Percentiles rank a stretch among this genome's conserved stretches.
These are phyloP conservation scores for Acidiella bohemica DNA, from an alignment of 495 filamentous ascomycete genomes.

Conservation along the genomic window DNA sequence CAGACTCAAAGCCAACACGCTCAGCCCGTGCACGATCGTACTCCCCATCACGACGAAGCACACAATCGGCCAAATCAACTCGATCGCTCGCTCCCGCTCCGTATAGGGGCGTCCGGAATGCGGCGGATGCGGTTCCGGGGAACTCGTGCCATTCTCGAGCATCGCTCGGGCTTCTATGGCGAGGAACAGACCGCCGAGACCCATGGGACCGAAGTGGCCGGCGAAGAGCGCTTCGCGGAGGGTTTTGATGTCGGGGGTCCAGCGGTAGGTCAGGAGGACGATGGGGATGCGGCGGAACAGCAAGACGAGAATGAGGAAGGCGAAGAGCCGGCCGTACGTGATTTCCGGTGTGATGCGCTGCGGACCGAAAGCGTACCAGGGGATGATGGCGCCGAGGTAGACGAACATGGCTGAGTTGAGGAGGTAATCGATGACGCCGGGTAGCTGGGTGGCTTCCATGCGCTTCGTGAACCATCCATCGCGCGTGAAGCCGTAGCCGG, in stretches of 20 bases:
- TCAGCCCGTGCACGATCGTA: constrained; percentile 37
- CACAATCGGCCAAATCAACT: constrained; percentile 37
- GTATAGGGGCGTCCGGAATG: constrained; percentile 16
- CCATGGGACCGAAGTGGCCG: constrained; percentile 42
- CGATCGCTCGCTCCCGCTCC: constrained; percentile 22
- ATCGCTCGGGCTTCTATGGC: constrained; percentile 38
- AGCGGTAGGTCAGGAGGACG: constrained; percentile 31
- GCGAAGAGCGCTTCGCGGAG: constrained; percentile 37
- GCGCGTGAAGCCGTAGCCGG: constrained; percentile 36
- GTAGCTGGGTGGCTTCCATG: constrained; percentile 30
- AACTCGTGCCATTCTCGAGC: constrained; percentile 30
- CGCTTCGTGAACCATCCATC: constrained; percentile 37
- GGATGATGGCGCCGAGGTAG: constrained; percentile 38
- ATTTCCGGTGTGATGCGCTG: constrained; percentile 24
- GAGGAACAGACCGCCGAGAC: constrained; percentile 38
- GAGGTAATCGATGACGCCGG: constrained; percentile 34
- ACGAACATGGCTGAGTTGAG: constrained; percentile 39
- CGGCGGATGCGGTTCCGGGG: constrained; percentile 29
- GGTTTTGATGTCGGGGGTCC: constrained; percentile 34
- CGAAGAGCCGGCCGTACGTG: constrained; percentile 29
- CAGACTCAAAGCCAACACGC: constrained; percentile 32
- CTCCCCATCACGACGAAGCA: constrained; percentile 37
- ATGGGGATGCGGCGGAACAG: constrained; percentile 36
- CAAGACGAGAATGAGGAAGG: constrained; percentile 33
- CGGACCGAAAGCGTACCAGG: constrained; percentile 31